Evolutionary conservation across 2,329 filamentous ascomycete genomes (phyloP).

Genomic region (Fusarium torulosum): DNA sequence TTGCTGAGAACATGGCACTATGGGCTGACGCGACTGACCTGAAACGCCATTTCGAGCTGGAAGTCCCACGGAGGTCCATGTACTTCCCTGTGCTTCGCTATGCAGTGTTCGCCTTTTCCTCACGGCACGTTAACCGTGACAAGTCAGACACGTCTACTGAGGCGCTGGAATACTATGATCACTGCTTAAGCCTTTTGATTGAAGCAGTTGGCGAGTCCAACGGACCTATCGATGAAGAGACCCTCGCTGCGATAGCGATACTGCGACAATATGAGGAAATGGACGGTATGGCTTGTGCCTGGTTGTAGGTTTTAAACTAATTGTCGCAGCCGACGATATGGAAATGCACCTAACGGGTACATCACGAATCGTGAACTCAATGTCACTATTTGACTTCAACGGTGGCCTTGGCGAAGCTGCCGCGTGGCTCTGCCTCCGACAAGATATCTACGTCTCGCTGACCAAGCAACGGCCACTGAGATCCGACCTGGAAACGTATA

Average conservation of each 20-base stretch:
- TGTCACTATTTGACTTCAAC: slow-evolving; percentile 10
- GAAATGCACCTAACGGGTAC: slow-evolving; percentile 11
- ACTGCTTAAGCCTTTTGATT: neutral
- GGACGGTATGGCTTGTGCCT: neutral
- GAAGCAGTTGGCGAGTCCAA: slow-evolving; percentile 1
- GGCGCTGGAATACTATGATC: slow-evolving; percentile 1
- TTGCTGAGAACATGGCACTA: neutral
- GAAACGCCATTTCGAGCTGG: neutral
- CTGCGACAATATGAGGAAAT: slow-evolving; percentile 11
- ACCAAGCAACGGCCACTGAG: neutral
- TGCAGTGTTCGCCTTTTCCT: slow-evolving; percentile 2
- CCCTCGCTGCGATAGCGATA: neutral
- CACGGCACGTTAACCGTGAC: neutral
- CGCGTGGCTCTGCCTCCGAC: neutral
- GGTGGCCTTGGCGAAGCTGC: slow-evolving; percentile 6
- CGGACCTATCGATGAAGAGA: slow-evolving; percentile 7
- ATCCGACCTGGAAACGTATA: neutral
- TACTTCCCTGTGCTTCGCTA: slow-evolving; percentile 5
- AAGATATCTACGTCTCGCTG: slow-evolving; percentile 3
- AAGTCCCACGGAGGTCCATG: neutral
- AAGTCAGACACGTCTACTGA: neutral
- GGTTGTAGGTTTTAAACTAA: neutral
- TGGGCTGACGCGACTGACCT: slow-evolving; percentile 8
- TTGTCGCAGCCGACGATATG: neutral
- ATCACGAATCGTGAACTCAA: slow-evolving; percentile 7